Evolutionary conservation across 257 asterid genomes (phyloP), one percentile per base, ranked within the genome.

Genomic region (Thymus quinquecostatus): DNA sequence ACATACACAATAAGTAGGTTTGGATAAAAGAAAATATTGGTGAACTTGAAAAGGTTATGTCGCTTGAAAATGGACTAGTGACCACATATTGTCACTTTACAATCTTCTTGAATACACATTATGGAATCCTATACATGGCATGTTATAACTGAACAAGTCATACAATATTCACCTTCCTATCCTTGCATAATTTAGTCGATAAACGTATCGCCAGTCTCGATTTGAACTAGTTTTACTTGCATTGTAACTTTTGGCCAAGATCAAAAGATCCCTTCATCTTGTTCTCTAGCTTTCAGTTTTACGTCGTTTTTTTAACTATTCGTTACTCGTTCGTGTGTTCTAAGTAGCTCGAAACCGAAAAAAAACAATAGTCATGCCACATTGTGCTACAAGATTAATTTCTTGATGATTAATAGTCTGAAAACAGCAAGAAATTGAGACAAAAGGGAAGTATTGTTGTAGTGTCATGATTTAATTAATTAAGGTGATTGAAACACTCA

Each of bases 61-160:
- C 79, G 83, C 73, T 88, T 50, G 43, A 77, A 63, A 69, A 81
- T 83, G 82, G 90, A 79, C 78, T 57, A 61, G 58, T 79, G 76
- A 79, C 77, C 80, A 72, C 78, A 71, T 36, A 51, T 49, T 60
- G 40, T 62, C 29, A 77, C 2, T 8, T 33, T 55, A 30, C n/a
- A 54, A 50, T 59, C 78, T 77, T 80, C 75, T 71, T 58, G 33
- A 56, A 32, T 53, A 73, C 75, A 34, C 27, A 8, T 10, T 8
- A 6, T 34, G 53, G 29, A 8, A 30, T 41, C 10, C 29, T 14
- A 1, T 8, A 47, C 14, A 1, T 12, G n/a, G 50, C 7, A 38
- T 14, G 21, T 62, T 60, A 13, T 13, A 36, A 59, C 34, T 36
- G 36, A 8, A 36, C 8, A 27, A 70, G 51, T 12, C 13, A n/a